Evolutionary conservation across 768 basidiomycete species (phyloP).

Genomic region (Lentinus brumalis): DNA sequence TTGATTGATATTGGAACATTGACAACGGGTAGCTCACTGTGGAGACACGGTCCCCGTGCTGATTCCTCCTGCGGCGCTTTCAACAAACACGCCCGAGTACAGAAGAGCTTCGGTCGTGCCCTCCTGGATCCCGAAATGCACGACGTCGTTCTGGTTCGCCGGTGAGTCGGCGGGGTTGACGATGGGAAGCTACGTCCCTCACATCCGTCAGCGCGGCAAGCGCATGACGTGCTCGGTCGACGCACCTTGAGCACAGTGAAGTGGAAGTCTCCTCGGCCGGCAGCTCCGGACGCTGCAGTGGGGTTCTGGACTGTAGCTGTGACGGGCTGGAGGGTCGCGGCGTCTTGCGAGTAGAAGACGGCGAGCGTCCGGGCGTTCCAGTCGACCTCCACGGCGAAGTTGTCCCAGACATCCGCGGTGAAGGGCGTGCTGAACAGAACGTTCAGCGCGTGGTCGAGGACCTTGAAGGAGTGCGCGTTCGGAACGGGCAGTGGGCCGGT

Average conservation of each 20-base stretch:
- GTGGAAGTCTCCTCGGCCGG: constrained; percentile 61
- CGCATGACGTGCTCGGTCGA: neutral
- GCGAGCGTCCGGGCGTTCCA: constrained; percentile 53
- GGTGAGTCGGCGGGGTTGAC: constrained; percentile 48
- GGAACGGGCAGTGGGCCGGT: constrained; percentile 44
- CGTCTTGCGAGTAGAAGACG: constrained; percentile 53
- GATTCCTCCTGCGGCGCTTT: constrained; percentile 40
- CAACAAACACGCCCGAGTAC: constrained; percentile 63
- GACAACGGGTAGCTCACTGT: too few species aligned
- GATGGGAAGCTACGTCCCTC: constrained; percentile 48
- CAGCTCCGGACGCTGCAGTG: constrained; percentile 40
- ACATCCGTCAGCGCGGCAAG: neutral
- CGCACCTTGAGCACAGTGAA: constrained; percentile 60
- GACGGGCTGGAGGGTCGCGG: constrained; percentile 41
- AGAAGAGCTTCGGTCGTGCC: constrained; percentile 54
- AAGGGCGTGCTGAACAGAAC: constrained; percentile 53
- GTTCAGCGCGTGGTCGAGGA: constrained; percentile 55
- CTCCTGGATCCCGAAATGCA: constrained; percentile 61
- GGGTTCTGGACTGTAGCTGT: constrained; percentile 44
- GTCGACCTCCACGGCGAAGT: constrained; percentile 59
- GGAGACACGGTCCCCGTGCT: constrained; percentile 30
- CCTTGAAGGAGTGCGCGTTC: constrained; percentile 52
- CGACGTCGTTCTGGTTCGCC: constrained; percentile 54
- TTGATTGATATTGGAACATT: too few species aligned
- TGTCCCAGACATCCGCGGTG: constrained; percentile 51